Base-by-base conservation (phyloP, 176 grass and related monocot species). In the Cymbopogon citratus region DNA sequence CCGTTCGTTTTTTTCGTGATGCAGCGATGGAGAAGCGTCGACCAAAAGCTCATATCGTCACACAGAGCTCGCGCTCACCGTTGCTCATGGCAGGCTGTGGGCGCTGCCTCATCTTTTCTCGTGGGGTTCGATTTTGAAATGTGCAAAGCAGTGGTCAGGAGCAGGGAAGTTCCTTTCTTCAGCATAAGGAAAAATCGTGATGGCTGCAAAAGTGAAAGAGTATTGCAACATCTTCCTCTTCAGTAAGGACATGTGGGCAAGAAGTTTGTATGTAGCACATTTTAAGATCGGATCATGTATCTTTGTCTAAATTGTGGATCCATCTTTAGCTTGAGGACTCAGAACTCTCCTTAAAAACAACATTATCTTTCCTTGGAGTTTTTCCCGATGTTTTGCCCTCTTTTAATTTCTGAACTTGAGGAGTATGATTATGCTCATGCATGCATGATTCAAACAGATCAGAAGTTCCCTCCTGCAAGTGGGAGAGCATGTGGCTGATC, bases 361-460 rank as follows among this genome's bases (percentile, higher is more conserved):
- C 7, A 5, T 66, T 34, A 15, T 12, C 44, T n/a, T 76, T 46
- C 3, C 4, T 9, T 9, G n/a, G 7, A 11, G 34, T 40, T 62
- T 77, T 44, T 6, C 7, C 15, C 9, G 5, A 26, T 16, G 16
- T 28, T 44, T 65, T 33, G 0, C 1, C 2, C 27, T 12, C 6
- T 12, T 33, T 48, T 48, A 48, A 48, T 48, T 24, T 38, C 3
- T 80, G 5, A 72, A 49, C 24, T 23, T 36, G 28, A 33, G 21
- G 62, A 56, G 19, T 27, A 62, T 44, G 78, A 69, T 77, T 27
- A 62, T 26, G 78, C 46, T 63, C 14, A 62, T 7, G 83, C 46
- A 51, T 11, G 83, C 60, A 63, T 31, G 87, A 80, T 25, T 76
- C 51, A 66, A 85, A 84, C 51, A 75, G 63, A 65, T 57, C 43